Conservation (phyloP, 225 moss, liverwort and hornwort genomes). For the Bryum argenteum region DNA sequence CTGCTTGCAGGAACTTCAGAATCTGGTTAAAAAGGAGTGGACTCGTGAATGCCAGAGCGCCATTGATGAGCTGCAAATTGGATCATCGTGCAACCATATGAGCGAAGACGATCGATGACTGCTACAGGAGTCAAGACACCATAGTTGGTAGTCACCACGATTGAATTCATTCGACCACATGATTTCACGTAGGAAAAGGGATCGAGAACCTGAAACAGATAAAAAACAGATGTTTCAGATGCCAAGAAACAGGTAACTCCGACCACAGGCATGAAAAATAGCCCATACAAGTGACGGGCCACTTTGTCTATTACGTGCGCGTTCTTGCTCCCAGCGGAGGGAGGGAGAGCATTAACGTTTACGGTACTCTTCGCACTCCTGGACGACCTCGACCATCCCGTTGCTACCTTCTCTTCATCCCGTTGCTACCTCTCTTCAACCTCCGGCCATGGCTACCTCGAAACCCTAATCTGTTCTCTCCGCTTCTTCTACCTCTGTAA, state of each 20-base stretch:
- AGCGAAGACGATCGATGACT: constrained; percentile 10
- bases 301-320: constrained; percentile 26
- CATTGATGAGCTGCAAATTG: constrained; percentile 52
- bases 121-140: constrained; percentile 7
- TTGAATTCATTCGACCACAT: background rate
- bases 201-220: constrained; percentile 67
- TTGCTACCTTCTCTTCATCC: too few species aligned
- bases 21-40: constrained; percentile 60
- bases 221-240: too few species aligned
- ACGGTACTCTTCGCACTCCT: too few species aligned
- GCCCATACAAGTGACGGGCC: constrained; percentile 71
- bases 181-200: constrained; percentile 14
- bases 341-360: too few species aligned
- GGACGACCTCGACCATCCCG: too few species aligned
- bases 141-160: constrained; percentile 4
- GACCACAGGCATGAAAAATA: constrained; percentile 68
- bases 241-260: constrained; percentile 67
- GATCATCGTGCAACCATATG: constrained; percentile 17
- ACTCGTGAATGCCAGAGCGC: constrained; percentile 47
- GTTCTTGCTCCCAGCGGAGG: constrained; percentile 67
- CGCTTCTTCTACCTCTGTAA: too few species aligned
- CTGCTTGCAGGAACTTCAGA: constrained; percentile 61
- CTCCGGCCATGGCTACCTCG: too few species aligned
- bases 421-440: too few species aligned
- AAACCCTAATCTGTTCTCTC: too few species aligned